Conservation (phyloP, 108 stramenopile species). For the Mediolabrus comicus region DNA sequence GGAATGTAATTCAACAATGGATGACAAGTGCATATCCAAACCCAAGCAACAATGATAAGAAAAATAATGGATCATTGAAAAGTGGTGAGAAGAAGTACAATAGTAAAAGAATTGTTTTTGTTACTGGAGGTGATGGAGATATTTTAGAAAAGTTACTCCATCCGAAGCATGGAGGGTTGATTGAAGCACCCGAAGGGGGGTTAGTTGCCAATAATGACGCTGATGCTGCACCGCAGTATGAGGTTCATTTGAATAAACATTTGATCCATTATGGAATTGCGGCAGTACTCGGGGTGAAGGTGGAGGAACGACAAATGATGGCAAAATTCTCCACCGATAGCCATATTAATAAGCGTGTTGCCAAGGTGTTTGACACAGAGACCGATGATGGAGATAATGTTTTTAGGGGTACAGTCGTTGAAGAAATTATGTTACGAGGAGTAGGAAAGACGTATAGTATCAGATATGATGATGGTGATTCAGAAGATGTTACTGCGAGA, state of each 20-base stretch:
- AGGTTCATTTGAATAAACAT: conserved; percentile 37
- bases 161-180: conserved; percentile 28
- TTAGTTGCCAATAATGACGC: background rate
- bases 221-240: conserved; percentile 2
- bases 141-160: conserved; percentile 43
- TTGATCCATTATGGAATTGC: conserved; percentile 58
- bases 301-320: conserved; percentile 10
- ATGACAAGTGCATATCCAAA: conserved; percentile 24
- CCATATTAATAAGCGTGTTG: conserved; percentile 54
- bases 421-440: conserved; percentile 19
- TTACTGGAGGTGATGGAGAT: conserved; percentile 70
- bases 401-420: conserved; percentile 48
- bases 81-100: conserved; percentile 16
- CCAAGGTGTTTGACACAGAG: conserved; percentile 50
- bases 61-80: background rate
- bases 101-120: conserved; percentile 24
- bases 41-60: conserved; percentile 8
- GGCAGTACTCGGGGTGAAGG: conserved; percentile 21
- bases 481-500: conserved; percentile 44
- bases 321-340: conserved; percentile 18
- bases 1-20: conserved; percentile 50
- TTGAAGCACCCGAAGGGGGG: conserved; percentile 15
- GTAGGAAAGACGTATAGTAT: conserved; percentile 40
- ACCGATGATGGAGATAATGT: conserved; percentile 50
- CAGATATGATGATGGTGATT: conserved; percentile 72